Base-by-base conservation (phyloP, 202 grass and related monocot species). In the Musa balbisiana region DNA sequence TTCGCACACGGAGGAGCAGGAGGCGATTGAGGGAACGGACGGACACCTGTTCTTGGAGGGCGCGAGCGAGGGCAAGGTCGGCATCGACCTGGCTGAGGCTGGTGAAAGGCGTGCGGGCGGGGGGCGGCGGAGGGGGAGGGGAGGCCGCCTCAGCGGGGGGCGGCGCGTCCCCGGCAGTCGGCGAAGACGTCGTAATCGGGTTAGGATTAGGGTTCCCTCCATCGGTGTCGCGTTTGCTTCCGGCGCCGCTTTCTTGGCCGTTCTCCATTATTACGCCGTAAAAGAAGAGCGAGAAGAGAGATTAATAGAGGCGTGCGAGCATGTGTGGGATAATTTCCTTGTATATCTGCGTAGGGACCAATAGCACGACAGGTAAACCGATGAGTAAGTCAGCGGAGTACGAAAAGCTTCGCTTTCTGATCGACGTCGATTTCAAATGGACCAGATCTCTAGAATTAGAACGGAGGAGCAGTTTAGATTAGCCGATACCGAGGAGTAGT, bases 81-180 rank as follows among this genome's bases (percentile, higher is more conserved):
- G 95, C 95, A 70, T 95, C 95, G 83, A 95, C 91, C 91, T 99
- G 95, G 87, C 85, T 95, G 70, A 99, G 91, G 26, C 81, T 86
- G 49, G 91, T 92, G 85, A 99, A 99, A 20, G 95, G 95, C 14
- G 84, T 81, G 64, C 95, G 87, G 52, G 78, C n/a, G 21, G 79
- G 80, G 50, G 67, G 82, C 0, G 52, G 80, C 9, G 55, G 79
- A 8, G 49, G 80, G 11, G 75, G 70, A 53, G 33, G 76, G 64
- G 8, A 78, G 78, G 0, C 72, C 76, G 80, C 55, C 23, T 74
- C 84, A 33, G 23, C 1, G 2, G 19, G 22, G 63, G 23, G 0
- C 2, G 63, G 10, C 9, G 0, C 23, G 14, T 65, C 10, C 23
- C 55, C 77, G 12, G 72, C 73, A 1, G 80, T 22, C 1, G 25